phyloP scores from a whole-genome alignment of 2,329 filamentous ascomycete genomes.

The Ophiocordyceps australis region DNA sequence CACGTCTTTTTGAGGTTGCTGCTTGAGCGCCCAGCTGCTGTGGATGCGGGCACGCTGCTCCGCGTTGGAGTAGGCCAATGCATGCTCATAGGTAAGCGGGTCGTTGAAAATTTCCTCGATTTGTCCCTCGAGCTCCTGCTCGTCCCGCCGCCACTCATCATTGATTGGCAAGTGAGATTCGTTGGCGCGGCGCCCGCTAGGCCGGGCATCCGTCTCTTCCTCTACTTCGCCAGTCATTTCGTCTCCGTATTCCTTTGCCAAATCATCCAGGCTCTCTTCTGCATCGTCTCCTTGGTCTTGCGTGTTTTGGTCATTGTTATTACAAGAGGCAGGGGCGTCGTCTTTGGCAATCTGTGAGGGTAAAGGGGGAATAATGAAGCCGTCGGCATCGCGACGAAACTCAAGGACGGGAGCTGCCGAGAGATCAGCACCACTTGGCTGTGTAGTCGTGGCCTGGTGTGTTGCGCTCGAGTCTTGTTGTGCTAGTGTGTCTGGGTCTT shows the following conservation, averaged over 20 bases:
- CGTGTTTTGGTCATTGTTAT: too few species aligned
- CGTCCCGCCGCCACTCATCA: slow-evolving; percentile 43
- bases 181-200: slow-evolving; percentile 5
- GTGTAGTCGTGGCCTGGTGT: slow-evolving; percentile 9
- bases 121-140: slow-evolving; percentile 48
- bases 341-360: slow-evolving; percentile 21
- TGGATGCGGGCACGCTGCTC: slow-evolving; percentile 35
- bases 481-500: slow-evolving; percentile 3
- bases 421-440: slow-evolving; percentile 17
- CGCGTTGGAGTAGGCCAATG: slow-evolving; percentile 37
- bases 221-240: slow-evolving; percentile 2
- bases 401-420: slow-evolving; percentile 14
- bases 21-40: slow-evolving; percentile 29
- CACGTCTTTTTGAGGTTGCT: slow-evolving; percentile 25
- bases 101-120: slow-evolving; percentile 54
- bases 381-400: slow-evolving; percentile 42
- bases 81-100: slow-evolving; percentile 35
- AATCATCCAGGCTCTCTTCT: slow-evolving; percentile 16
- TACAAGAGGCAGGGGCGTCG: too few species aligned
- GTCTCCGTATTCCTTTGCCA: slow-evolving; percentile 27
- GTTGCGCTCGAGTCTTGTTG: slow-evolving; percentile 3
- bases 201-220: slow-evolving; percentile 5
- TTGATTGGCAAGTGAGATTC: slow-evolving; percentile 34
- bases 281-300: slow-evolving; percentile 8
- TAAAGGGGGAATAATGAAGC: slow-evolving; percentile 43